A percentile compares a stretch with the other conserved stretches of the same genome.
Evolutionary conservation across 2,329 filamentous ascomycete species (phyloP).

Genomic region (Pseudohalonectria lignicola): DNA sequence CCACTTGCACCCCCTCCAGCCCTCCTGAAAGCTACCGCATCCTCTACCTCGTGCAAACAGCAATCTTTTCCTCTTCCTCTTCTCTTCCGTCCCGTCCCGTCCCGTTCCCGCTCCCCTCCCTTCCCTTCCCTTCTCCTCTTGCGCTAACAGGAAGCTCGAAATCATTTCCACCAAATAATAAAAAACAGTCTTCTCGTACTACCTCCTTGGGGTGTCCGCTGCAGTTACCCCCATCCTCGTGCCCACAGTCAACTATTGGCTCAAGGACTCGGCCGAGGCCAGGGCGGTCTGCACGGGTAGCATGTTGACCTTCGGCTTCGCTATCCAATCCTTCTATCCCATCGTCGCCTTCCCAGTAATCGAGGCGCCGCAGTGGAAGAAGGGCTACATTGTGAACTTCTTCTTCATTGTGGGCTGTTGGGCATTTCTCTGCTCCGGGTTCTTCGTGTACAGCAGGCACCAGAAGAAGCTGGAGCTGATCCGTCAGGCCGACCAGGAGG

Average conservation of each 20-base stretch:
- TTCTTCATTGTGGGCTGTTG: constrained; percentile 1
- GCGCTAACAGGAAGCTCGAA: too few relatives aligned
- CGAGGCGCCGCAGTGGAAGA: background rate
- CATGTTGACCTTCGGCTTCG: constrained; percentile 1
- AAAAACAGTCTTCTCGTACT: background rate
- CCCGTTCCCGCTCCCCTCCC: too few relatives aligned
- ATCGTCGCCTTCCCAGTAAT: background rate
- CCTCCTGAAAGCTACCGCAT: too few relatives aligned
- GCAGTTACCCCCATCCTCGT: background rate
- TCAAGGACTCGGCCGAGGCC: background rate
- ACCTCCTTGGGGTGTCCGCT: background rate
- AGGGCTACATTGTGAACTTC: constrained; percentile 2
- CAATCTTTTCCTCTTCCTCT: too few relatives aligned
- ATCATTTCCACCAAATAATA: too few relatives aligned
- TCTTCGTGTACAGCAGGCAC: background rate
- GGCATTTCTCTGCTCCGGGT: background rate
- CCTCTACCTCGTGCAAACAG: too few relatives aligned
- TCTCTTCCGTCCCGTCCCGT: too few relatives aligned
- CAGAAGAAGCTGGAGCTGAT: background rate
- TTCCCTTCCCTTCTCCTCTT: too few relatives aligned
- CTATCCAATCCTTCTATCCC: constrained; percentile 1
- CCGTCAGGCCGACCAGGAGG: background rate
- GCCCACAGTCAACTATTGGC: constrained; percentile 1
- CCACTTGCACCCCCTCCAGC: too few relatives aligned
- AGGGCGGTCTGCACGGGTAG: background rate